phyloP scores from a whole-genome alignment of 2,329 filamentous ascomycete genomes.

The Colletotrichum somersetense region DNA sequence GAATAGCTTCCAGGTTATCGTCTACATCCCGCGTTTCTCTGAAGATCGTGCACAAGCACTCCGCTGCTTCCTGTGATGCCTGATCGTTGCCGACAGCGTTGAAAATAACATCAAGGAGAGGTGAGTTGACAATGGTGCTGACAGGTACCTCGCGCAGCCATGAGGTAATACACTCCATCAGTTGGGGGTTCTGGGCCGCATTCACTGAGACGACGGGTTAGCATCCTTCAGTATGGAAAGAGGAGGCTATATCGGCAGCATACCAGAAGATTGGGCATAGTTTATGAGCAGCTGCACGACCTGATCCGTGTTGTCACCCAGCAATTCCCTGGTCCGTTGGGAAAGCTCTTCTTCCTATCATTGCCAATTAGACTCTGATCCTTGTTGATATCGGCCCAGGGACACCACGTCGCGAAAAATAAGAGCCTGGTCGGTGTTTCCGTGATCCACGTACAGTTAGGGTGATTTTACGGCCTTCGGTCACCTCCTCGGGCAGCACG shows the following conservation, averaged over 20 bases:
- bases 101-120: conserved; percentile 85
- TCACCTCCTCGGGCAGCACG: conserved; percentile 98
- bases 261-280: conserved; percentile 93
- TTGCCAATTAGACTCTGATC: conserved; percentile 60
- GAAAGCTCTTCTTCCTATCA: conserved; percentile 94
- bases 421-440: conserved; percentile 58
- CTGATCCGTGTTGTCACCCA: conserved; percentile 90
- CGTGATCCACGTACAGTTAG: conserved; percentile 91
- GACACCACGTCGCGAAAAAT: conserved; percentile 51
- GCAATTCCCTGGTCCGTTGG: conserved; percentile 85
- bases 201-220: conserved; percentile 63
- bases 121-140: conserved; percentile 84
- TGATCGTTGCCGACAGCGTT: conserved; percentile 79
- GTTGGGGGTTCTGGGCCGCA: conserved; percentile 86
- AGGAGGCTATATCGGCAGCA: conserved; percentile 45
- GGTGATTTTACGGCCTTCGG: conserved; percentile 99
- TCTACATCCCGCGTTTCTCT: conserved; percentile 94
- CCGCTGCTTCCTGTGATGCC: conserved; percentile 88
- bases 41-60: conserved; percentile 93
- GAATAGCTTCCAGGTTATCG: conserved; percentile 85
- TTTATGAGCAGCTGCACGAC: conserved; percentile 89
- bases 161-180: conserved; percentile 95
- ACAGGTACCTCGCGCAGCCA: conserved; percentile 96
- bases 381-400: conserved; percentile 53
- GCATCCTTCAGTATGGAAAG: conserved; percentile 37